These are phyloP conservation scores for Coix lacrymajobi DNA, from an alignment of 176 grass and related monocot genomes.

Conservation along the genomic window DNA sequence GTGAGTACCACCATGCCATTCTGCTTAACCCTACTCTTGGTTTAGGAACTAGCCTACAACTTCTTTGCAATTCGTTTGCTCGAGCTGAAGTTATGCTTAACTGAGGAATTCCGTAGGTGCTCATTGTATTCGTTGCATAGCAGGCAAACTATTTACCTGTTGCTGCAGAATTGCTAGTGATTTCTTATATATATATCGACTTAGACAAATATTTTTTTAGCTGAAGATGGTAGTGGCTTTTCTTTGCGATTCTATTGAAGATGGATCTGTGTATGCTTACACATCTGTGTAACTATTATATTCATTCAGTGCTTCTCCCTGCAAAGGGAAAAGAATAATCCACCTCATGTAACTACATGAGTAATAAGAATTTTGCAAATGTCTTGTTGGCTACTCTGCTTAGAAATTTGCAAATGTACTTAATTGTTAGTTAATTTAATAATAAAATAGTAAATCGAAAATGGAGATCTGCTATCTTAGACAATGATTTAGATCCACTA, in stretches of 20 bases:
- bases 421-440: not conserved
- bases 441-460: not conserved
- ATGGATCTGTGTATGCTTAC: not conserved
- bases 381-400: not conserved
- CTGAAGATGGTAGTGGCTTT: not conserved
- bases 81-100: not conserved
- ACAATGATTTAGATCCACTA: not conserved
- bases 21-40: not conserved
- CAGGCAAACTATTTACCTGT: not conserved
- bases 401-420: not conserved
- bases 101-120: not conserved
- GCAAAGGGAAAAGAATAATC: not conserved
- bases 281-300: not conserved
- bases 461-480: not conserved
- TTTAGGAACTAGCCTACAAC: not conserved
- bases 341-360: not conserved
- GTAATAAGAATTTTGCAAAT: not conserved
- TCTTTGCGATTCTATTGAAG: not conserved
- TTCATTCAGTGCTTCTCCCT: not conserved
- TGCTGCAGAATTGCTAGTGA: not conserved
- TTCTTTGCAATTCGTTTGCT: not conserved
- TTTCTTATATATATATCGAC: not conserved
- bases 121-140: not conserved
- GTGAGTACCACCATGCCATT: slow-evolving; percentile 31
- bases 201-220: not conserved